Base-by-base conservation (phyloP, 257 asterid species). In the Salvia rosmarinus region DNA sequence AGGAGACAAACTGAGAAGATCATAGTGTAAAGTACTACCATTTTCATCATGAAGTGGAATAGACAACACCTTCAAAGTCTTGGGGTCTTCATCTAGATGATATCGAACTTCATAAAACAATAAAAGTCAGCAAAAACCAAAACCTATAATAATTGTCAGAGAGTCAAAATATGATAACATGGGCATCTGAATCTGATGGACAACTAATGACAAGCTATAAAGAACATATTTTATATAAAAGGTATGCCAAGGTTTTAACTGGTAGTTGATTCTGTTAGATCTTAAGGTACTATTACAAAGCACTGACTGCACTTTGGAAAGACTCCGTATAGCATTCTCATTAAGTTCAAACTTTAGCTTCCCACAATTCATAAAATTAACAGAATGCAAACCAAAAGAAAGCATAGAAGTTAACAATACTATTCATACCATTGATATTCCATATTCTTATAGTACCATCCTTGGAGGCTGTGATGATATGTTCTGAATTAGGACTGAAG, bases 51-150 rank as follows among this genome's bases (percentile, higher is more conserved):
- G 94, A 62, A 95, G 98, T 61, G 96, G 98, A 79, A 91, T 91
- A 30, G 96, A 92, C 30, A 91, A 78, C 73, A 84, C 95, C 90
- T 89, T 94, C 81, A 91, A 71, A 66, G 99, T 89, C 81, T 94
- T 94, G 17, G 97, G 95, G 82, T 94, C 99, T 88, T 94, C 99
- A 57, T 89, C 96, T 49, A 91, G 80, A 77, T 89, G 97, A 82
- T 89, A 94, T 40, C 99, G 96, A 72, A 94, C 99, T 94, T 75
- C 90, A 86, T 52, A 76, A 72, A 79, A 80, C 52, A 77, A 21
- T 50, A 30, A 59, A 69, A 6, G 64, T 80, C 78, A 79, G 78
- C 49, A 46, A 35, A 68, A 64, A 44, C 30, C 7, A 17, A n/a
- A 11, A 67, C 68, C 68, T n/a, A 16, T 42, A 64, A 59, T 17